Evolutionary conservation across 2,329 filamentous ascomycete genomes (phyloP).

Genomic region (Parastagonospora nodorum): DNA sequence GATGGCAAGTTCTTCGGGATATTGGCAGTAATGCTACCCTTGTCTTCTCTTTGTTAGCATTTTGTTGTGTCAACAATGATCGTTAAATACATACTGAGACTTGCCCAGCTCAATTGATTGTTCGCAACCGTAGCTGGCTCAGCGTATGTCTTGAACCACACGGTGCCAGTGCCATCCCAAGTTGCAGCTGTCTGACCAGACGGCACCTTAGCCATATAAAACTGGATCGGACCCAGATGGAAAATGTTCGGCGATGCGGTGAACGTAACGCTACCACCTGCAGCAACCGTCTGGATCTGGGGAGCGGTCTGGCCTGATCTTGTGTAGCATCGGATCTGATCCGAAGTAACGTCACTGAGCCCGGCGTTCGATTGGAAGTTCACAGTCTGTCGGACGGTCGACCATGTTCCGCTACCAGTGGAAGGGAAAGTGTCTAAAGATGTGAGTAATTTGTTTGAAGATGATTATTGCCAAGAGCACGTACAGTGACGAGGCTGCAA

Average conservation of each 20-base stretch:
- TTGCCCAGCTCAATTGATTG: conserved; percentile 33
- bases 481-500: conserved; percentile 34
- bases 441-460: background rate
- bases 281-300: conserved; percentile 28
- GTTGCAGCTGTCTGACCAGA: conserved; percentile 28
- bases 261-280: conserved; percentile 41
- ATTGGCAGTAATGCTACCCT: conserved; percentile 35
- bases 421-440: conserved; percentile 33
- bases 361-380: conserved; percentile 38
- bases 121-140: conserved; percentile 25
- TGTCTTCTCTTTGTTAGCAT: conserved; percentile 6
- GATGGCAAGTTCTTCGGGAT: conserved; percentile 48
- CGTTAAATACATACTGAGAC: conserved; percentile 18
- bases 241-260: conserved; percentile 37
- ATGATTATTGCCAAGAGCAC: conserved; percentile 1
- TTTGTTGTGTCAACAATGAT: background rate
- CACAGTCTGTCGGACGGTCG: conserved; percentile 38
- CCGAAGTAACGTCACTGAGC: conserved; percentile 31
- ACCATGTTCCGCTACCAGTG: conserved; percentile 33
- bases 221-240: conserved; percentile 44
- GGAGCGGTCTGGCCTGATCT: conserved; percentile 19
- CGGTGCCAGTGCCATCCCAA: conserved; percentile 41
- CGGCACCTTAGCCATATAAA: conserved; percentile 47
- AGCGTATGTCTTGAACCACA: conserved; percentile 46
- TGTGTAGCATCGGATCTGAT: conserved; percentile 43